Base-by-base conservation (phyloP, 371 early-diverging fungal genomes). In the Chytridium lagenaria region DNA sequence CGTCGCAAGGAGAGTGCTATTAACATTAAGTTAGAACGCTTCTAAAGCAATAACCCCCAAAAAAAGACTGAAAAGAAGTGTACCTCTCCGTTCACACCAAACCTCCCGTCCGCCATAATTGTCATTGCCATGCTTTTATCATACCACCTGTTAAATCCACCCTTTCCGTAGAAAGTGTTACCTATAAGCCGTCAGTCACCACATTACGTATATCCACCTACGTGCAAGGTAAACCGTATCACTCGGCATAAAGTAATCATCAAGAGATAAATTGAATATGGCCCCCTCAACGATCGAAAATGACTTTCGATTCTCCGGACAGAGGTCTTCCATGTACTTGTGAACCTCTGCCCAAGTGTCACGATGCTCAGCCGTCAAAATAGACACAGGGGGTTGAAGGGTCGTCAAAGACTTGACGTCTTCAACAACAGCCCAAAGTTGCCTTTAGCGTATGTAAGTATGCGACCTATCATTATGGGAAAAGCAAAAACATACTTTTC, bases 121-220 rank as follows among this genome's bases (percentile, higher is more conserved):
- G 90, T 77, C 30, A 92, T 50, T n/a, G 81, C 87, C 19, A 92
- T 34, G 0, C 89, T 83, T 80, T 93, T 94, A 81, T 96, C 96
- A 72, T 90, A 94, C 96, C 96, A 96, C 2, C 96, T 87, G 78
- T 96, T 95, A 77, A 87, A 90, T 2, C 91, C 96, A 34, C 84
- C 85, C 63, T 63, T 63, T 16, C 63, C 63, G 23, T 63, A 63
- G 36, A 63, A 63, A 7, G 63, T 63, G 23, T 63, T 63, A 5
- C 63, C 63, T 63, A 33, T 34, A 33, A 63, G 5, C 30, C 15
- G n/a, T 15, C n/a, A 10, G 16, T 57, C 28, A 57, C n/a, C 28
- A 7, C 10, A 28, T 10, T 28, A 55, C 57, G 57, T 26, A 63
- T 10, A 63, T 19, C 2, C 26, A 63, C 63, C 33, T 34, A 63